phyloP scores from a whole-genome alignment of 2,329 filamentous ascomycete species.

The Apiospora phragmitis region DNA sequence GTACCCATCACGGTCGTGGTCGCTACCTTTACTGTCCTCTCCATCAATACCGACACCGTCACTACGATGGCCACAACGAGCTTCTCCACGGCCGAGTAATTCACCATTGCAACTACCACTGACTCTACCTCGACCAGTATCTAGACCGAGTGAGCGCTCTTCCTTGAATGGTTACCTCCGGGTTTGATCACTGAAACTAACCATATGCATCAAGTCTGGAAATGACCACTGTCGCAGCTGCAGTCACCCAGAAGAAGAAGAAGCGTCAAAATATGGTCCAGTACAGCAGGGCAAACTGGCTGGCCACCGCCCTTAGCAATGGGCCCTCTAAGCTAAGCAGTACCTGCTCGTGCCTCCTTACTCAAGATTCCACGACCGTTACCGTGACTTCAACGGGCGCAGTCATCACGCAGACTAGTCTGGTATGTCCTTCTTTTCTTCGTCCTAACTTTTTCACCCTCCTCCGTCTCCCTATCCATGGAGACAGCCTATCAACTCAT shows the following conservation, averaged over 20 bases:
- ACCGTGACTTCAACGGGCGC: background rate
- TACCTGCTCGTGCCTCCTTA: conserved; percentile 2
- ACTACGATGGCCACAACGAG: background rate
- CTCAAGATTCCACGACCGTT: background rate
- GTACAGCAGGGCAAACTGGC: background rate
- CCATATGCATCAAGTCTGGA: background rate
- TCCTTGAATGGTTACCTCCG: background rate
- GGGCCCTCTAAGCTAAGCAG: background rate
- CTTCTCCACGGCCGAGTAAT: background rate
- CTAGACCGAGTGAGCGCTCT: background rate
- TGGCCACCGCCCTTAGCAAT: background rate
- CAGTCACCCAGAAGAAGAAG: background rate
- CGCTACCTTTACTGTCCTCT: background rate
- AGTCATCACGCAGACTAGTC: background rate
- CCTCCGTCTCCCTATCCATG: no score
- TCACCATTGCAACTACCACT: background rate
- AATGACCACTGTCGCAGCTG: background rate
- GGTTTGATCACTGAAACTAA: background rate
- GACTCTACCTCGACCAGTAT: background rate
- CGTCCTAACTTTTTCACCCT: no score
- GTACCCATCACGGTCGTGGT: background rate
- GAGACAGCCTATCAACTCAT: background rate
- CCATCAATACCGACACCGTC: background rate
- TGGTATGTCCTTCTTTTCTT: background rate
- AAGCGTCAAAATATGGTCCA: background rate